Evolutionary conservation across 352 stramenopile genomes (phyloP).

Genomic region (Pythium folliculosum): DNA sequence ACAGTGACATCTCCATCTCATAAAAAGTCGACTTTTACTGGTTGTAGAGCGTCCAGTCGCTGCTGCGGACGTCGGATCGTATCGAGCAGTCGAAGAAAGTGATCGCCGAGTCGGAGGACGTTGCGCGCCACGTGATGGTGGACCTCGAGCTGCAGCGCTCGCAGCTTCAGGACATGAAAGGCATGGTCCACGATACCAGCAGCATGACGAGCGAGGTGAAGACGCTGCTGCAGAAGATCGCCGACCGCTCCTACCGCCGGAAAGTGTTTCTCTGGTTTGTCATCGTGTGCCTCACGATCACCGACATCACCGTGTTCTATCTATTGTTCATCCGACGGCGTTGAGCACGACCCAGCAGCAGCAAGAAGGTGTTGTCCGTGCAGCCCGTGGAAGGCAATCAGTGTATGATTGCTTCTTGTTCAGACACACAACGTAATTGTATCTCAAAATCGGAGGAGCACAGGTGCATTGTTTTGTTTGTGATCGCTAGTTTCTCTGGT

Average conservation of each 20-base stretch:
- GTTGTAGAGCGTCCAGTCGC: slow-evolving; percentile 53
- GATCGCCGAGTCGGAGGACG: slow-evolving; percentile 64
- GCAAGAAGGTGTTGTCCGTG: neutral
- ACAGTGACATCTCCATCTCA: neutral
- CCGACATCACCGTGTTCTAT: slow-evolving; percentile 83
- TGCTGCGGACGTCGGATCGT: slow-evolving; percentile 73
- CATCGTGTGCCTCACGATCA: slow-evolving; percentile 63
- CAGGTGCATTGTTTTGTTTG: neutral
- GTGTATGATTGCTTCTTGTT: slow-evolving; percentile 1
- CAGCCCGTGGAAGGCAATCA: neutral
- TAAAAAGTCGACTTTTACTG: neutral
- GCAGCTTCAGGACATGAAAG: slow-evolving; percentile 82
- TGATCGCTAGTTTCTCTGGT: neutral
- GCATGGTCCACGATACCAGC: slow-evolving; percentile 73
- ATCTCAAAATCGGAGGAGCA: too few species aligned
- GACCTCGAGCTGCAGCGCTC: slow-evolving; percentile 78
- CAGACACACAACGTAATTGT: neutral
- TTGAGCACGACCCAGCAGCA: neutral
- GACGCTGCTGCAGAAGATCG: slow-evolving; percentile 69
- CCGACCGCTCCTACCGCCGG: slow-evolving; percentile 66
- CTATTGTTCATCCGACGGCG: slow-evolving; percentile 72
- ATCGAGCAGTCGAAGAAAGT: slow-evolving; percentile 70
- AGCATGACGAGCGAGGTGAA: slow-evolving; percentile 68
- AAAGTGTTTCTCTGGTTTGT: slow-evolving; percentile 72
- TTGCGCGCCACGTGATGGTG: slow-evolving; percentile 73